These are phyloP conservation scores for Hanseniaspora lindneri DNA, from an alignment of 805 yeast genomes.

Conservation along the genomic window DNA sequence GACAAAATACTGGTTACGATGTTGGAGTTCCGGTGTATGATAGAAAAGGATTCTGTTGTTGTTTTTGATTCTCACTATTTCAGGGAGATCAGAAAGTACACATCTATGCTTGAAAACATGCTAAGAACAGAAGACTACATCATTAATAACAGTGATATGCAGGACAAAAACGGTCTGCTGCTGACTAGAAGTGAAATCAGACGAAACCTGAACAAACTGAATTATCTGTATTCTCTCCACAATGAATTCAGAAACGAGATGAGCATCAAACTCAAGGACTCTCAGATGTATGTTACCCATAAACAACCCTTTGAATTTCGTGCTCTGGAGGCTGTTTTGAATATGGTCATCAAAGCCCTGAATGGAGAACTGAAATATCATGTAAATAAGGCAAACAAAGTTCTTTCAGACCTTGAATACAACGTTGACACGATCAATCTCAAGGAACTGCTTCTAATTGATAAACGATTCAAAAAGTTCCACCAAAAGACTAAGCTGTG, in stretches of 20 bases:
- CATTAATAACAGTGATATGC: not conserved
- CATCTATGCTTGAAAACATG: slow-evolving; percentile 69
- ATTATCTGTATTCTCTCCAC: slow-evolving; percentile 13
- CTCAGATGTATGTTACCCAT: slow-evolving; percentile 20
- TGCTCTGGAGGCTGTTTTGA: slow-evolving; percentile 78
- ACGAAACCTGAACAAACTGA: slow-evolving; percentile 17
- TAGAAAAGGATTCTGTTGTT: slow-evolving; percentile 58
- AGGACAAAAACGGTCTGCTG: not conserved
- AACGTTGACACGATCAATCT: slow-evolving; percentile 71
- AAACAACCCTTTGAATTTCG: slow-evolving; percentile 73
- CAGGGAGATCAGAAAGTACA: slow-evolving; percentile 53
- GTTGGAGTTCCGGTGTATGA: slow-evolving; percentile 66
- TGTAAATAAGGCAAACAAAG: slow-evolving; percentile 58
- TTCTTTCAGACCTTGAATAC: slow-evolving; percentile 65
- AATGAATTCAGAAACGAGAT: slow-evolving; percentile 15
- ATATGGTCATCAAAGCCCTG: slow-evolving; percentile 64
- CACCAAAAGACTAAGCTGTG: slow-evolving; percentile 72
- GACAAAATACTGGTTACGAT: slow-evolving; percentile 61
- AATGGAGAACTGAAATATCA: slow-evolving; percentile 82
- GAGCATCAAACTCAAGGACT: slow-evolving; percentile 16
- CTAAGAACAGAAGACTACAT: slow-evolving; percentile 38
- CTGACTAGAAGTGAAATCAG: slow-evolving; percentile 8
- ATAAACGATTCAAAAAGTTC: slow-evolving; percentile 73
- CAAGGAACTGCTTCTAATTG: slow-evolving; percentile 66
- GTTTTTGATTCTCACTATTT: slow-evolving; percentile 60